Percentiles rank a stretch among this genome's conserved stretches.
Evolutionary conservation across 1,284 basidiomycete species (phyloP).

Genomic region (Naganishia liquefaciens): DNA sequence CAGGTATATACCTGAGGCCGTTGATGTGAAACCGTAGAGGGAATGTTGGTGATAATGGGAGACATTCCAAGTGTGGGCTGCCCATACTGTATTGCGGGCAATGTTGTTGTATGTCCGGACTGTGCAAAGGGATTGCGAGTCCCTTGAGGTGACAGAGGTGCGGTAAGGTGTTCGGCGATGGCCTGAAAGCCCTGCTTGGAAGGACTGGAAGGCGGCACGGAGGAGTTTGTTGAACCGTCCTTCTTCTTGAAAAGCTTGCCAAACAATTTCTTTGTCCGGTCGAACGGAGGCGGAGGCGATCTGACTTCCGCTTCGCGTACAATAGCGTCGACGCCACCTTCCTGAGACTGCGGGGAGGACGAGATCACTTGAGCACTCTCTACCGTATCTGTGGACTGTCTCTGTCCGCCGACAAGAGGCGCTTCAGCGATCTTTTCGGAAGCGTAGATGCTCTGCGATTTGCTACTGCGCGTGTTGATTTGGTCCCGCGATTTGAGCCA

Average conservation of each 20-base stretch:
- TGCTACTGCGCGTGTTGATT: conserved; percentile 1
- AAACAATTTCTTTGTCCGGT: conserved; percentile 65
- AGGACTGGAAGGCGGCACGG: conserved; percentile 18
- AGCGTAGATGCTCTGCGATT: conserved; percentile 11
- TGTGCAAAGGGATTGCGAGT: conserved; percentile 11
- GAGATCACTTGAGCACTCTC: neutral
- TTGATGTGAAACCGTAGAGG: conserved; percentile 28
- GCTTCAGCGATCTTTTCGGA: conserved; percentile 19
- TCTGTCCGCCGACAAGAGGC: neutral
- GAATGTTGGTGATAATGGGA: conserved; percentile 39
- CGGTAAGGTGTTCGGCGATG: conserved; percentile 20
- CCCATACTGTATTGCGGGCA: conserved; percentile 34
- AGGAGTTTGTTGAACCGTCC: conserved; percentile 38
- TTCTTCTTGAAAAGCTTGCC: conserved; percentile 72
- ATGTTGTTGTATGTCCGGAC: neutral
- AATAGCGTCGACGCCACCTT: neutral
- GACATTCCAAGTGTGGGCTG: conserved; percentile 50
- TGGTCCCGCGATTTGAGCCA: conserved; percentile 53
- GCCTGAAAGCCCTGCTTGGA: conserved; percentile 25
- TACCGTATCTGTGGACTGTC: neutral
- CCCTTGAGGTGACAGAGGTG: conserved; percentile 24
- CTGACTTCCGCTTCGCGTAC: neutral
- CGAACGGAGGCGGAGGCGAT: conserved; percentile 19
- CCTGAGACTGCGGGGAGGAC: no score
- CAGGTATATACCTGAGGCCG: conserved; percentile 66